These are phyloP conservation scores for Globisporangium parvum DNA, from an alignment of 352 stramenopile species.

Conservation along the genomic window DNA sequence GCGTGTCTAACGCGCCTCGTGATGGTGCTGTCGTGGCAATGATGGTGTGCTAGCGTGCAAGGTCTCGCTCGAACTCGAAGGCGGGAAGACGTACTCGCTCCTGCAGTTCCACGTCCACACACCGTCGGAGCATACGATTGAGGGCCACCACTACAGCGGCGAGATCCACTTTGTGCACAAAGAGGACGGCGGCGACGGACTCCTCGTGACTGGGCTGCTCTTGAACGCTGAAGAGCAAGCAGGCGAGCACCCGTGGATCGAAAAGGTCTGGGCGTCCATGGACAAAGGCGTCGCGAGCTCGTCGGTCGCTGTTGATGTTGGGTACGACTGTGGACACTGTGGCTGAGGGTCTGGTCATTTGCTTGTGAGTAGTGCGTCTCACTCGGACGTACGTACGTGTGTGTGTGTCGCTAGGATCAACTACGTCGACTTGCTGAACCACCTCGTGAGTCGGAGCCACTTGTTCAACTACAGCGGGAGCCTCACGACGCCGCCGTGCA, in stretches of 20 bases:
- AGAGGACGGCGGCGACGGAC: conserved; percentile 15
- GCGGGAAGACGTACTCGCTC: conserved; percentile 38
- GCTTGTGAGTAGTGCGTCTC: background rate
- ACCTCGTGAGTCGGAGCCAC: conserved; percentile 41
- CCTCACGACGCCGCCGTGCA: conserved; percentile 43
- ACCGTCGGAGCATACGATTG: conserved; percentile 39
- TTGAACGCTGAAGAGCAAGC: conserved; percentile 25
- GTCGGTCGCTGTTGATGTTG: conserved; percentile 24
- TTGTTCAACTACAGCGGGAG: conserved; percentile 70
- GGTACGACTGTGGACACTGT: conserved; percentile 14
- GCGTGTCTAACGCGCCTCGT: too few relatives aligned
- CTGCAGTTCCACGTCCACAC: conserved; percentile 50
- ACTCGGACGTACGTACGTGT: background rate
- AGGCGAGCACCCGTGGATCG: conserved; percentile 38
- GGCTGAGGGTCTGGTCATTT: background rate
- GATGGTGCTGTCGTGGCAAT: too few relatives aligned
- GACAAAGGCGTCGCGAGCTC: conserved; percentile 18
- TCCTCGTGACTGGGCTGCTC: conserved; percentile 38
- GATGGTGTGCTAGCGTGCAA: conserved; percentile 33
- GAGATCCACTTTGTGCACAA: conserved; percentile 55
- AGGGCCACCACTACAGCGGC: conserved; percentile 35
- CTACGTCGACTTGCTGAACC: conserved; percentile 53
- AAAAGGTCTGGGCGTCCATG: conserved; percentile 38
- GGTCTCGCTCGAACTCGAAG: conserved; percentile 35
- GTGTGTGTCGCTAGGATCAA: conserved; percentile 23